These are phyloP conservation scores for Hyphopichia homilentoma DNA, from an alignment of 805 yeast species.

Conservation along the genomic window DNA sequence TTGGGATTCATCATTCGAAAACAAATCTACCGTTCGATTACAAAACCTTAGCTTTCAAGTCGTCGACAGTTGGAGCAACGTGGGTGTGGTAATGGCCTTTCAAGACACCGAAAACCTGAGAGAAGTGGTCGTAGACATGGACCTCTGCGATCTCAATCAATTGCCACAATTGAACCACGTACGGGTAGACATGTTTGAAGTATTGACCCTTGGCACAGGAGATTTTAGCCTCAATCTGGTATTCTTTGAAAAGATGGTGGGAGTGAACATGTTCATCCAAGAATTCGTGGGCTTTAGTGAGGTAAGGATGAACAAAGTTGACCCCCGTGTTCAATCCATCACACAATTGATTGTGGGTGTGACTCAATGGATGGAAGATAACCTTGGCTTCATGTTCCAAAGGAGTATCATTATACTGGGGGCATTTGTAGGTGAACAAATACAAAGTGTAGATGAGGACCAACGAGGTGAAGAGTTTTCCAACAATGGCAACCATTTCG, in stretches of 20 bases:
- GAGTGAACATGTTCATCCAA: conserved; percentile 36
- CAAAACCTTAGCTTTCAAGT: conserved; percentile 1
- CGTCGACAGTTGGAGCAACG: conserved; percentile 16
- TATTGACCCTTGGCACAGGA: conserved; percentile 15
- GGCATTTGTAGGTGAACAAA: conserved; percentile 39
- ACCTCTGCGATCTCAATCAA: conserved; percentile 31
- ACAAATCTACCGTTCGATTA: not conserved
- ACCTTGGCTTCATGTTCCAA: conserved; percentile 27
- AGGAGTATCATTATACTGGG: conserved; percentile 21
- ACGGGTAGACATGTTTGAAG: conserved; percentile 25
- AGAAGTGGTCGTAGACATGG: conserved; percentile 22
- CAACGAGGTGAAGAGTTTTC: conserved; percentile 16
- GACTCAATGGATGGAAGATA: conserved; percentile 36
- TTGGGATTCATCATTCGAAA: too few relatives aligned
- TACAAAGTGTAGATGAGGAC: conserved; percentile 32
- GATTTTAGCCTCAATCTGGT: conserved; percentile 17
- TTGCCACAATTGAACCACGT: conserved; percentile 28
- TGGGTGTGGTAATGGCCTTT: conserved; percentile 16
- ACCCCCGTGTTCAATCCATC: conserved; percentile 27
- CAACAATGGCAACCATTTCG: conserved; percentile 1
- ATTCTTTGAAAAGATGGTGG: conserved; percentile 30
- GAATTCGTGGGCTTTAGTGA: conserved; percentile 19
- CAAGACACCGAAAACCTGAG: conserved; percentile 15
- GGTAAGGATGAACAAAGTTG: conserved; percentile 27
- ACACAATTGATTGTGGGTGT: conserved; percentile 34